A percentile compares a stretch with the other conserved stretches of the same genome.
Conservation (phyloP, 1,139 yeast species). For the Taphrina flavorubra region DNA sequence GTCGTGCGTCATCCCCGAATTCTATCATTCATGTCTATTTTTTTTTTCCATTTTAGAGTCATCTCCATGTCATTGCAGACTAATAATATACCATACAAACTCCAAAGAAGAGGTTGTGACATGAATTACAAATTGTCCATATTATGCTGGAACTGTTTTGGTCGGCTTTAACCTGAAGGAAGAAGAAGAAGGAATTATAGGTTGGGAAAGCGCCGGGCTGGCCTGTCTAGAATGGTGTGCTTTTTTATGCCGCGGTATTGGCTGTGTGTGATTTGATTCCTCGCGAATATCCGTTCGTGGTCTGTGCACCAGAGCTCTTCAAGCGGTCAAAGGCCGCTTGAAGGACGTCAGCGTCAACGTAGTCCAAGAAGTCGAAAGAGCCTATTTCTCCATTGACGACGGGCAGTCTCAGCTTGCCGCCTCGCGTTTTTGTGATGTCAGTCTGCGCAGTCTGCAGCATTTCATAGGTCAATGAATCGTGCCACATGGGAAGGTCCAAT, state of each 20-base stretch:
- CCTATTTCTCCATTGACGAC: slow-evolving; percentile 35
- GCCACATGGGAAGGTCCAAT: slow-evolving; percentile 34
- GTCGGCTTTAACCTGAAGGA: too few species aligned
- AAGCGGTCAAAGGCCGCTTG: slow-evolving; percentile 30
- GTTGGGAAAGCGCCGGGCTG: slow-evolving; percentile 3
- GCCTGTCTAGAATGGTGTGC: background rate
- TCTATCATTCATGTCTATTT: slow-evolving; percentile 1
- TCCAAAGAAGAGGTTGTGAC: slow-evolving; percentile 3
- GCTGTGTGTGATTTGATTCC: slow-evolving; percentile 21
- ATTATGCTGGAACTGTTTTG: background rate
- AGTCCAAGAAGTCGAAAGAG: slow-evolving; percentile 33
- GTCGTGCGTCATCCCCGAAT: background rate
- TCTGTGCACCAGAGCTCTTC: slow-evolving; percentile 17
- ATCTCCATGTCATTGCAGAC: background rate
- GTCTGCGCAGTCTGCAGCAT: slow-evolving; percentile 27
- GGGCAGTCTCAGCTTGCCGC: slow-evolving; percentile 37
- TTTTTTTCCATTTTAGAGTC: background rate
- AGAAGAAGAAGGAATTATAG: background rate
- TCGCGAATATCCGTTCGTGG: slow-evolving; percentile 21
- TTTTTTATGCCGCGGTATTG: slow-evolving; percentile 3
- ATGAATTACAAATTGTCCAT: slow-evolving; percentile 9
- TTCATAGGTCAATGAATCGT: slow-evolving; percentile 30
- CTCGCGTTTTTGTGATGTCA: slow-evolving; percentile 35
- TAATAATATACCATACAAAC: slow-evolving; percentile 4
- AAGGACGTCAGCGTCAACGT: slow-evolving; percentile 24